Conservation (phyloP, 2,329 filamentous ascomycete genomes). For the Curvularia sp. region DNA sequence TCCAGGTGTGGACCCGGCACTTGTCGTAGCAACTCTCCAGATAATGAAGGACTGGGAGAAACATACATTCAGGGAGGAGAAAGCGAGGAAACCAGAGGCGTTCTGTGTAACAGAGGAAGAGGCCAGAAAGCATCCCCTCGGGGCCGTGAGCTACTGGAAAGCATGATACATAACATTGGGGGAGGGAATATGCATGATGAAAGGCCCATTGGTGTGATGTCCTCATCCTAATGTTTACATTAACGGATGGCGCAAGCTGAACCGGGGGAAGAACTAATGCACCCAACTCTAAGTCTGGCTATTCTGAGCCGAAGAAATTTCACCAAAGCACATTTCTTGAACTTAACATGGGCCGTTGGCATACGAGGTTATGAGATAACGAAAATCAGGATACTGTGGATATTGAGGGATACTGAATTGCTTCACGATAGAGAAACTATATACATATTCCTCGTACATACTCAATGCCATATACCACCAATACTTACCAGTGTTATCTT, state of each 20-base stretch:
- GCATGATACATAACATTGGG: background rate
- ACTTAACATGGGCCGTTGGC: background rate
- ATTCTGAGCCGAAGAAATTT: background rate
- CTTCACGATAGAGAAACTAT: too few relatives aligned
- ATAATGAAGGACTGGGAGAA: conserved; percentile 47
- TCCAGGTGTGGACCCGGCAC: conserved; percentile 30
- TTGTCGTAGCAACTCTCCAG: conserved; percentile 42
- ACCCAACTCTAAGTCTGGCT: background rate
- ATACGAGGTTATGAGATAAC: background rate
- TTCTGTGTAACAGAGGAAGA: conserved; percentile 32
- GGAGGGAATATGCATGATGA: background rate
- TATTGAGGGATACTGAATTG: too few relatives aligned
- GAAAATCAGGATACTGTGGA: background rate
- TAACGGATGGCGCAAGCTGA: background rate
- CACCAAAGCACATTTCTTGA: background rate
- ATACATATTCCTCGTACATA: too few relatives aligned
- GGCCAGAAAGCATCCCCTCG: conserved; percentile 34
- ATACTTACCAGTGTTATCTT: too few relatives aligned
- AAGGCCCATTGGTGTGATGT: background rate
- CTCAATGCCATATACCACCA: too few relatives aligned
- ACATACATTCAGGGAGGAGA: conserved; percentile 34
- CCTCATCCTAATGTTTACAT: background rate
- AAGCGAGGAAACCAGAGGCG: conserved; percentile 21
- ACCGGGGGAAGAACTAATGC: background rate
- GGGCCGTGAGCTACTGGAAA: conserved; percentile 37